Conservation (phyloP, 768 basidiomycete genomes). For the Galerina marginata region DNA sequence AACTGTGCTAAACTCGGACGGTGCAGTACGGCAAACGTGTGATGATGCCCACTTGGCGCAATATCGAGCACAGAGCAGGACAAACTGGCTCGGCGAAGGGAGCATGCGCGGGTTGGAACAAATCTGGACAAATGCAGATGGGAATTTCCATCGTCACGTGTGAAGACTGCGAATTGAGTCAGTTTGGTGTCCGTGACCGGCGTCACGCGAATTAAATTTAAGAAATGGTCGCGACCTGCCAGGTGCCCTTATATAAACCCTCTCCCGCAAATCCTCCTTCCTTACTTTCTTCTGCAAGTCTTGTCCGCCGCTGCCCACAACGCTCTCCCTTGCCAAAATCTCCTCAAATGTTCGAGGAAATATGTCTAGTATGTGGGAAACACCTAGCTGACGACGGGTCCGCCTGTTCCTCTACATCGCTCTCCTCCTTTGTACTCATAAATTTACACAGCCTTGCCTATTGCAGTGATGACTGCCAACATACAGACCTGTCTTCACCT, state of each 20-base stretch:
- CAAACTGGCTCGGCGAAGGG: background rate
- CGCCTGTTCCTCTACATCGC: constrained; percentile 30
- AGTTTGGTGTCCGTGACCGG: constrained; percentile 32
- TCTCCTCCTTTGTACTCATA: constrained; percentile 9
- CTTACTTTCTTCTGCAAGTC: constrained; percentile 18
- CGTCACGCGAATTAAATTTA: constrained; percentile 40
- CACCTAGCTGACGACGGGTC: constrained; percentile 69
- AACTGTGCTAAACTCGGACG: background rate
- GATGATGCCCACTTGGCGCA: constrained; percentile 16
- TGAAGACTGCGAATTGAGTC: constrained; percentile 24
- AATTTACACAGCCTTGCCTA: constrained; percentile 58
- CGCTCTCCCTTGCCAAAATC: constrained; percentile 8
- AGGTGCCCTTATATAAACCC: constrained; percentile 42
- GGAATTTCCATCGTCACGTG: constrained; percentile 16
- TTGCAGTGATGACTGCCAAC: constrained; percentile 73
- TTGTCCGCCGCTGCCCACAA: constrained; percentile 8
- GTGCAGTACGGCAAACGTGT: constrained; percentile 31
- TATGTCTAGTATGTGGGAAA: constrained; percentile 75
- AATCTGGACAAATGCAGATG: constrained; percentile 2
- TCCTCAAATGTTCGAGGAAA: constrained; percentile 74
- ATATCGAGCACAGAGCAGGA: constrained; percentile 3
- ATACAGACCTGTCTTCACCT: constrained; percentile 65
- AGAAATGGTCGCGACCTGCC: constrained; percentile 46
- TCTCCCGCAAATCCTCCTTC: constrained; percentile 18
- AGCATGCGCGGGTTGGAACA: background rate